These are phyloP conservation scores for Microdochium bolleyi DNA, from an alignment of 2,329 filamentous ascomycete genomes.

Conservation along the genomic window DNA sequence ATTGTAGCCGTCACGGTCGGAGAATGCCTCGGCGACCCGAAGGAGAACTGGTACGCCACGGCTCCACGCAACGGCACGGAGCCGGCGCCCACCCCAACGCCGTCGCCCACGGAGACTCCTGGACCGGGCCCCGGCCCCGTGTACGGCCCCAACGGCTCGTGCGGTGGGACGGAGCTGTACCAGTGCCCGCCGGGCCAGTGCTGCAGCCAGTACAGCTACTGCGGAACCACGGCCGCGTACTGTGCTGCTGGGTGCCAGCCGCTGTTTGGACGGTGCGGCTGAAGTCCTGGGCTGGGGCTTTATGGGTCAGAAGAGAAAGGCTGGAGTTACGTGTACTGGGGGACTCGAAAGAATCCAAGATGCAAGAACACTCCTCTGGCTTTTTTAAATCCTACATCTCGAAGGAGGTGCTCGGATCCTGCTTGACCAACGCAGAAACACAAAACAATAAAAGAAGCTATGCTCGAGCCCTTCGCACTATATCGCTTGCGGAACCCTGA, in stretches of 20 bases:
- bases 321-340: too few species aligned
- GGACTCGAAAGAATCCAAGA: too few species aligned
- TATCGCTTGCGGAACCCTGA: too few species aligned
- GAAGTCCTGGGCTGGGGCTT: not conserved
- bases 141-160: slow-evolving; percentile 1
- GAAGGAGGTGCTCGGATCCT: too few species aligned
- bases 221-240: slow-evolving; percentile 3
- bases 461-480: too few species aligned
- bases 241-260: slow-evolving; percentile 5
- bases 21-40: slow-evolving; percentile 6
- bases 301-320: too few species aligned
- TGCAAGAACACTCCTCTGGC: too few species aligned
- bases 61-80: not conserved
- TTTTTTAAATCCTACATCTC: too few species aligned
- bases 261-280: slow-evolving; percentile 2
- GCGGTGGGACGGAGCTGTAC: slow-evolving; percentile 2
- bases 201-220: slow-evolving; percentile 5
- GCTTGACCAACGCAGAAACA: too few species aligned
- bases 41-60: slow-evolving; percentile 6
- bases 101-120: not conserved
- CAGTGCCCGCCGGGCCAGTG: slow-evolving; percentile 2
- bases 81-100: not conserved
- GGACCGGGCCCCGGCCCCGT: not conserved
- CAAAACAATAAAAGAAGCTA: too few species aligned
- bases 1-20: slow-evolving; percentile 6